Conservation (phyloP, 179 eudicot species). For the Nepenthes alata region DNA sequence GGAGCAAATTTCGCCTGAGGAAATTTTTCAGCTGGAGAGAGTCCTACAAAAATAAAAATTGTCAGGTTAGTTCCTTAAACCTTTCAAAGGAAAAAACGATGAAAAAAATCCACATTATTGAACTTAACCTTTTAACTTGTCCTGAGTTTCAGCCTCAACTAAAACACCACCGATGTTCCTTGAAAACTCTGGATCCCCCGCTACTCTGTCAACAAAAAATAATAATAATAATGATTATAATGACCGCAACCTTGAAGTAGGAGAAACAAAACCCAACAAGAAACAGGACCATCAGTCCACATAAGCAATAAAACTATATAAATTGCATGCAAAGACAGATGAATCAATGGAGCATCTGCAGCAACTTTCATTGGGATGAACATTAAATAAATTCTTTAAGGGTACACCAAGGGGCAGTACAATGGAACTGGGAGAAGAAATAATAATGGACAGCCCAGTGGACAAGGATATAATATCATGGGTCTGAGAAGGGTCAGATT, state of each 20-base stretch:
- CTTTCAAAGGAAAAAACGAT: neutral
- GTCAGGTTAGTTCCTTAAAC: neutral
- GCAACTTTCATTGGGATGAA: no score
- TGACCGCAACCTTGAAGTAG: no score
- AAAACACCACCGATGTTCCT: conserved; percentile 69
- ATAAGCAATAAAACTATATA: neutral
- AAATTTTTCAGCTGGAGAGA: conserved; percentile 84
- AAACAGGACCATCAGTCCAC: neutral
- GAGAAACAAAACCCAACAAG: no score
- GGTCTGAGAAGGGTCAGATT: no score
- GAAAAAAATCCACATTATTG: conserved; percentile 6
- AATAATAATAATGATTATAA: neutral
- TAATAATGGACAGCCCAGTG: no score
- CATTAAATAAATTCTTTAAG: no score
- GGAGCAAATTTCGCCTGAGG: conserved; percentile 87
- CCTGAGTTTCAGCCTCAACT: conserved; percentile 44
- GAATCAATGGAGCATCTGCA: neutral
- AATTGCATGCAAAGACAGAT: neutral
- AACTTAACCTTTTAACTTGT: conserved; percentile 39
- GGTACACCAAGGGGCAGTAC: no score
- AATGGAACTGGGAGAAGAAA: no score
- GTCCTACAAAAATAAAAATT: conserved; percentile 38
- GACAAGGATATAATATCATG: no score
- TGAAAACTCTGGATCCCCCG: conserved; percentile 50
- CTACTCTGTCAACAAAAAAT: conserved; percentile 22